These are phyloP conservation scores for Magnolia sinica DNA, from an alignment of 164 flowering plant genomes.

Conservation along the genomic window DNA sequence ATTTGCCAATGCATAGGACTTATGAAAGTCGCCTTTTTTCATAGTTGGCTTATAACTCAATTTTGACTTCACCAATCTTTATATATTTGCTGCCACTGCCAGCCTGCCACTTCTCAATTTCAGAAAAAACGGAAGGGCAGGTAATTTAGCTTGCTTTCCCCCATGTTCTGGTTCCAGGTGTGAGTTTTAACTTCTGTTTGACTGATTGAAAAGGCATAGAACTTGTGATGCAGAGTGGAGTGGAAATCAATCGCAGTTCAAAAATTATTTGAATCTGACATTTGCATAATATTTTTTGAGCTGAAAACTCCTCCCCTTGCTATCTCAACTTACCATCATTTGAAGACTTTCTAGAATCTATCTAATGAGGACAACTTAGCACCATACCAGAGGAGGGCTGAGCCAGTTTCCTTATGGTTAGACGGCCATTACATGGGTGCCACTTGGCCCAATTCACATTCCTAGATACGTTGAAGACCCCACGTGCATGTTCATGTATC, in stretches of 20 bases:
- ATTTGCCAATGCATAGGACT: neutral
- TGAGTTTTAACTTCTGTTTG: neutral
- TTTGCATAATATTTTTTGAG: neutral
- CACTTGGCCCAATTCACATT: too few species aligned
- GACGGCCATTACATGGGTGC: too few species aligned
- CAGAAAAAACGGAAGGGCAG: neutral
- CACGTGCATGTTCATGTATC: too few species aligned
- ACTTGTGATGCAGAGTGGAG: neutral
- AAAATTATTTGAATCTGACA: neutral
- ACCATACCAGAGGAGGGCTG: too few species aligned
- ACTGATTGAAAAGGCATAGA: neutral
- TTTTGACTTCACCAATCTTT: too few species aligned
- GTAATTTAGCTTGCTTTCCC: neutral
- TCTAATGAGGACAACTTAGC: too few species aligned
- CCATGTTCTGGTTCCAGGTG: neutral
- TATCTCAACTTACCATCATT: too few species aligned
- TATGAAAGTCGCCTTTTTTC: neutral
- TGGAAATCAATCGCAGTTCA: too few species aligned
- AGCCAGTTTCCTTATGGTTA: too few species aligned
- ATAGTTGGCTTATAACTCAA: neutral
- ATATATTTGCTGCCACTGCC: neutral
- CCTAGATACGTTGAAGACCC: too few species aligned
- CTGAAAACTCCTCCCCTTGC: neutral
- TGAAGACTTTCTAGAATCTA: too few species aligned
- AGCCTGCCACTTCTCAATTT: neutral